Base-by-base conservation (phyloP, 306 rosid species). In the Ammopiptanthus mongolicus region DNA sequence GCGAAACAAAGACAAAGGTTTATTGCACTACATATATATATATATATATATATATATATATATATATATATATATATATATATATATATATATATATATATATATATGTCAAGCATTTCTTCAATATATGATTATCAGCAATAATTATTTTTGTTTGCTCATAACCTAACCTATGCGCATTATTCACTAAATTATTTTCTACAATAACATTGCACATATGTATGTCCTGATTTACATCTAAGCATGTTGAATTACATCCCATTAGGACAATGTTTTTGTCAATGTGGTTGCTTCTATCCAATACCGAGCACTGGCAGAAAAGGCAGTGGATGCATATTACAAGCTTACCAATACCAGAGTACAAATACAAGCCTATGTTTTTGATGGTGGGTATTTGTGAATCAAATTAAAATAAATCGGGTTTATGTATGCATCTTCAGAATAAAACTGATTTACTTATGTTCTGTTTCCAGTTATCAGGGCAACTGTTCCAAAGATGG, bases 1-100 rank as follows among this genome's bases (percentile, higher is more conserved):
- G 96, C 15, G 96, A 90, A 80, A 90, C 96, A 44, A 92, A 92
- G 87, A 90, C 96, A 8, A 92, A 92, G 97, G 97, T 92, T 58
- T 65, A 57, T 44, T 13, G 11, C 17, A 14, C 1, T 46, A 5
- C 1, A 50, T 6, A 23, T 23, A 23, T 23, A 23, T 23, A 23
- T 23, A 23, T 23, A 23, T 23, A 23, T 23, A 23, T 23, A 23
- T 23, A 23, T 23, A 23, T 23, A 23, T 23, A 23, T 23, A 23
- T 23, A 25, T 25, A 25, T 25, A 25, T 25, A 2, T 3, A 1
- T 25, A 23, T 23, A 23, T 23, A 23, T 23, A 23, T 23, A 23
- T 23, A 23, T 23, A 23, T 23, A 23, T 23, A 23, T 23, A 23
- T 23, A 23, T 23, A 23, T 23, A 23, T 25, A 25, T 25, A 23